Evolutionary conservation across 2,329 filamentous ascomycete species (phyloP).

Genomic region (Trichoderma atroviride): DNA sequence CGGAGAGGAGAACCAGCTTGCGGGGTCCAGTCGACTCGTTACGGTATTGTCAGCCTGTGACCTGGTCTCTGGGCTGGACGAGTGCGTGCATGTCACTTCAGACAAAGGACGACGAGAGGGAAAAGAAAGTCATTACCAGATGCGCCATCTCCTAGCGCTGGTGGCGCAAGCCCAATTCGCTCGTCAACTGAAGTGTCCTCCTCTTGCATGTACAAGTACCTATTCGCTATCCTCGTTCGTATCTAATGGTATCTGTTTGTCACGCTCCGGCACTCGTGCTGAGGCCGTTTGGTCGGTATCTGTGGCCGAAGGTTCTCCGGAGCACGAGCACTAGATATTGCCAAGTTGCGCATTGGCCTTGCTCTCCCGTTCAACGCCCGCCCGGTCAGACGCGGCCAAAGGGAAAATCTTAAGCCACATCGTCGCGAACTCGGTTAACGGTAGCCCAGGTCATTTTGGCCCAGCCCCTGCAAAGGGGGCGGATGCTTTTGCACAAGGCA

Average conservation of each 20-base stretch:
- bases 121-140: background rate
- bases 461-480: conserved; percentile 20
- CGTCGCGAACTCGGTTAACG: conserved; percentile 18
- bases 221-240: background rate
- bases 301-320: background rate
- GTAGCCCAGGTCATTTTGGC: conserved; percentile 7
- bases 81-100: conserved; percentile 9
- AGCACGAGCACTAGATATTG: background rate
- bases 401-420: background rate
- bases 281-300: background rate
- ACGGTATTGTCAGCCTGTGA: background rate
- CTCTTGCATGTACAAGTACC: too few relatives aligned
- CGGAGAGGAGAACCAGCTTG: background rate
- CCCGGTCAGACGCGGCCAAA: conserved; percentile 4
- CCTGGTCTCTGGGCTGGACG: background rate
- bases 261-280: background rate
- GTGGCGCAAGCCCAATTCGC: conserved; percentile 3
- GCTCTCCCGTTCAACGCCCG: conserved; percentile 3
- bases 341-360: conserved; percentile 5
- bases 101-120: background rate
- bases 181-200: background rate
- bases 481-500: background rate
- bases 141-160: background rate
- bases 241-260: background rate
- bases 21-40: conserved; percentile 3